Evolutionary conservation across 2,329 filamentous ascomycete genomes (phyloP), one percentile per base, ranked within the genome.

Genomic region (Cladosporium halotolerans): DNA sequence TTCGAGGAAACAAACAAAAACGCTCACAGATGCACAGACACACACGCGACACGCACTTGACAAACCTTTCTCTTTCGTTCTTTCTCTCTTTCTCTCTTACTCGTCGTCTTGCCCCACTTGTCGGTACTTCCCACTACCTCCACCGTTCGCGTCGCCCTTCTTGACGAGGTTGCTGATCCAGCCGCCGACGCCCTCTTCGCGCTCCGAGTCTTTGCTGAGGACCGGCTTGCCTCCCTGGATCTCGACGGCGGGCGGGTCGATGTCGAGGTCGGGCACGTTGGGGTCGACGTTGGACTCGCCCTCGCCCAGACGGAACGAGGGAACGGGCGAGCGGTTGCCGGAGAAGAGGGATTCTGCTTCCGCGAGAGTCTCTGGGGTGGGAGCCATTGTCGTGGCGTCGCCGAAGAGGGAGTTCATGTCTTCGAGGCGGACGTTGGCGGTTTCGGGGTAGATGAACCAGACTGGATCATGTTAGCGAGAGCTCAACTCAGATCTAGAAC

Each of bases 371-470:
- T 84, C 82, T 1, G 92, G 91, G 0, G 92, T 96, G 4, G 83
- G 82, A 72, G 88, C 85, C 9, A 85, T 82, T 2, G 89, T 91
- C 23, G 88, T 93, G 34, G 91, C 88, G 70, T 99, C 93, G 59
- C 93, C 93, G 66, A 99, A 99, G 13, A 99, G 74, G 2, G 83
- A 80, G 68, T 95, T 89, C 93, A 99, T 99, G 62, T 99, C 93
- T 72, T 99, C 93, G 47, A 99, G 79, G 54, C 91, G 86, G 54
- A 99, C 85, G 63, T 95, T 95, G 61, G 91, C 93, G 0, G 93
- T 99, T 72, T 99, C 93, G 31, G 93, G 93, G 69, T 97, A 99
- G 61, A 96, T 82, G 72, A 97, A 97, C 73, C 92, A 99, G 7
- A 99, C 93, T 96, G 66, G 16, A 42, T 14, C 16, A 2, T 43